A percentile compares a stretch with the other conserved stretches of the same genome.
Conservation (phyloP, 1,284 basidiomycete species). For the Ganoderma multipileum region DNA sequence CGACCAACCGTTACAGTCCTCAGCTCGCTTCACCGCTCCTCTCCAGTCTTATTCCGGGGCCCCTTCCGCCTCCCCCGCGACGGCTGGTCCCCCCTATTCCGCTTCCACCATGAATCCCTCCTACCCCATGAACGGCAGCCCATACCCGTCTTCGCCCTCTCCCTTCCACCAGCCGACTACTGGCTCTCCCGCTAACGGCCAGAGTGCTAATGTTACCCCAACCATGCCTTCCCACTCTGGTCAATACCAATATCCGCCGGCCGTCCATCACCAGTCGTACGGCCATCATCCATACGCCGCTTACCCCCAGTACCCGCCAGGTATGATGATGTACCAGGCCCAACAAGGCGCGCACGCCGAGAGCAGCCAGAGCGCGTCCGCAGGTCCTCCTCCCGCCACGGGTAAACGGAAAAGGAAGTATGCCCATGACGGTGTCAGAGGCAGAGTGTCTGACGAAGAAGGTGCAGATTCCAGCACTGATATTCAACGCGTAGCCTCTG, state of each 20-base stretch:
- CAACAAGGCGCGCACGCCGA: constrained; percentile 45
- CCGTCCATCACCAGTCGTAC: constrained; percentile 62
- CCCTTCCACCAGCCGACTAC: constrained; percentile 59
- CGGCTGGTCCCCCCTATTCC: constrained; percentile 24
- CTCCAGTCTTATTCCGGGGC: constrained; percentile 59
- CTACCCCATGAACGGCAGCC: constrained; percentile 59
- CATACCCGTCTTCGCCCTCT: constrained; percentile 53
- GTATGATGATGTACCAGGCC: constrained; percentile 68
- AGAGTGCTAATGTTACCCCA: constrained; percentile 44
- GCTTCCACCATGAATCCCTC: constrained; percentile 65
- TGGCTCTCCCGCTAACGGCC: constrained; percentile 49
- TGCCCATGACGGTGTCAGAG: constrained; percentile 44
- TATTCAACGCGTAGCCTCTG: constrained; percentile 38
- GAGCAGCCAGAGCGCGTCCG: constrained; percentile 29
- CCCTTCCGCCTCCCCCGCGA: constrained; percentile 36
- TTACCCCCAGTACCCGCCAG: constrained; percentile 66
- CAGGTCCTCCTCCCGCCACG: constrained; percentile 37
- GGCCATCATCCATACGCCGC: constrained; percentile 52
- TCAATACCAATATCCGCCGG: constrained; percentile 54
- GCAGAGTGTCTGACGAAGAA: constrained; percentile 66
- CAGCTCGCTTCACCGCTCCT: constrained; percentile 49
- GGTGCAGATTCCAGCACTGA: constrained; percentile 58
- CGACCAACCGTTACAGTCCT: constrained; percentile 43
- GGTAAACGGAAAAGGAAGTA: constrained; percentile 75
- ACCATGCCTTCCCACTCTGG: constrained; percentile 51